phyloP scores from a whole-genome alignment of 441 rosid genomes.

The Flueggea neowawraea region DNA sequence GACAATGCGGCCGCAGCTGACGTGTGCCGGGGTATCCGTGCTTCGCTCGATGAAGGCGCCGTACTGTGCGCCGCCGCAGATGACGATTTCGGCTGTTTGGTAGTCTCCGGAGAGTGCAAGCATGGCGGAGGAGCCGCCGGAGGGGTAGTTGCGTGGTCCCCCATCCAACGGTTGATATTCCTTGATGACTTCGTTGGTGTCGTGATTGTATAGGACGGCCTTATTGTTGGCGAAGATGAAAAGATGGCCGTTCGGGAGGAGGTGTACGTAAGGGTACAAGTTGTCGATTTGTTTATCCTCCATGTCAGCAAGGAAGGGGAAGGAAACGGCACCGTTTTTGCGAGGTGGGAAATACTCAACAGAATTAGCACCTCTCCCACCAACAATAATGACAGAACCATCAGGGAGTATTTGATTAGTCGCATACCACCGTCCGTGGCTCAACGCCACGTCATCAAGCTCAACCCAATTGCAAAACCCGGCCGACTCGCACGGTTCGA shows the following conservation, averaged over 20 bases:
- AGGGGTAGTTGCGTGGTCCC: conserved; percentile 65
- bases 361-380: conserved; percentile 59
- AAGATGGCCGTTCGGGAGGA: conserved; percentile 64
- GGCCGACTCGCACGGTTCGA: conserved; percentile 31
- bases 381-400: conserved; percentile 60
- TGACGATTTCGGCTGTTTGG: conserved; percentile 23
- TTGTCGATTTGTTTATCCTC: conserved; percentile 59
- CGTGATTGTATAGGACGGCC: conserved; percentile 54
- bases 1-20: conserved; percentile 56
- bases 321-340: conserved; percentile 24
- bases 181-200: conserved; percentile 34
- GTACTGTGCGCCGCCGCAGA: conserved; percentile 68
- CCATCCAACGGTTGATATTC: conserved; percentile 61
- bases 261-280: conserved; percentile 76
- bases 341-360: conserved; percentile 64
- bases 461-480: conserved; percentile 47
- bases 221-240: conserved; percentile 64
- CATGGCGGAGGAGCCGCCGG: conserved; percentile 54
- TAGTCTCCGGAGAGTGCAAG: conserved; percentile 25
- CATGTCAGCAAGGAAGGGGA: conserved; percentile 47
- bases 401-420: conserved; percentile 54
- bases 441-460: conserved; percentile 19
- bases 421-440: conserved; percentile 48
- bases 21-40: conserved; percentile 47
- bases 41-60: conserved; percentile 47